Evolutionary conservation across 2,329 filamentous ascomycete species (phyloP).

Genomic region (Penicillium sp.): DNA sequence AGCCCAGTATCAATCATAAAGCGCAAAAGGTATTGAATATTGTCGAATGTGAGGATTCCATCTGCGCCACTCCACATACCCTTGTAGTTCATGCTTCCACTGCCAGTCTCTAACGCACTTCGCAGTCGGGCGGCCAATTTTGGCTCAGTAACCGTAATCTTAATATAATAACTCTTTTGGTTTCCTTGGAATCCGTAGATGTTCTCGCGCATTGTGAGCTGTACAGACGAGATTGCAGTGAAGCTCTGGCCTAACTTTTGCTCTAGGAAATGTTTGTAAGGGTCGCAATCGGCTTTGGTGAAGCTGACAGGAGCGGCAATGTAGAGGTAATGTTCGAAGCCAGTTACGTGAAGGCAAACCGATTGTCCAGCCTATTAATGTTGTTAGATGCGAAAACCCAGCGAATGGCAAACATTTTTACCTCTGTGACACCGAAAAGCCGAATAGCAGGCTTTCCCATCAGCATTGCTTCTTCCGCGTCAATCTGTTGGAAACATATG

Average conservation of each 20-base stretch:
- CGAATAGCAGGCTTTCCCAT: slow-evolving; percentile 76
- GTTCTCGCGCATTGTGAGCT: slow-evolving; percentile 81
- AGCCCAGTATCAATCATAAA: slow-evolving; percentile 99
- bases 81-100: slow-evolving; percentile 75
- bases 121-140: slow-evolving; percentile 78
- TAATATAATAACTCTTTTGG: slow-evolving; percentile 84
- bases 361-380: slow-evolving; percentile 69
- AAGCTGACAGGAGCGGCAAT: slow-evolving; percentile 85
- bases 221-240: slow-evolving; percentile 74
- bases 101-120: slow-evolving; percentile 68
- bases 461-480: slow-evolving; percentile 84
- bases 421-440: slow-evolving; percentile 88
- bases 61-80: slow-evolving; percentile 75
- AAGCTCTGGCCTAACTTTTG: slow-evolving; percentile 71
- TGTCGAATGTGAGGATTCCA: slow-evolving; percentile 89
- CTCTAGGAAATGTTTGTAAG: slow-evolving; percentile 80
- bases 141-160: slow-evolving; percentile 88
- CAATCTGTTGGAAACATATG: slow-evolving; percentile 93
- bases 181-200: slow-evolving; percentile 95
- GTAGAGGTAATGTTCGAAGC: slow-evolving; percentile 95
- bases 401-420: slow-evolving; percentile 33
- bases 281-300: slow-evolving; percentile 70
- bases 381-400: slow-evolving; percentile 13
- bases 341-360: slow-evolving; percentile 89
- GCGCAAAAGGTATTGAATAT: slow-evolving; percentile 87